Base-by-base conservation (phyloP, 2,329 filamentous ascomycete genomes). In the Cryoendolithus antarcticus region DNA sequence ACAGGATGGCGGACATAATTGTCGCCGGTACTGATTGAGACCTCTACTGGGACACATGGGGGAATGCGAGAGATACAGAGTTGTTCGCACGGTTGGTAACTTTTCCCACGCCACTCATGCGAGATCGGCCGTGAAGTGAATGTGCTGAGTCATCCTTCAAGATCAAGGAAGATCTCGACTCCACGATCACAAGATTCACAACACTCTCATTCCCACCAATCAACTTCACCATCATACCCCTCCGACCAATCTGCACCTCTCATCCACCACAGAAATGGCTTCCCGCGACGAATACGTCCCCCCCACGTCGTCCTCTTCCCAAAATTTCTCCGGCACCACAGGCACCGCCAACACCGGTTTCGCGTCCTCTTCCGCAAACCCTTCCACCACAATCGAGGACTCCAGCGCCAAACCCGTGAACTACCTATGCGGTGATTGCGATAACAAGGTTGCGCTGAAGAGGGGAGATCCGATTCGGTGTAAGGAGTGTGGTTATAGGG, bases 1-100 rank as follows among this genome's bases (percentile, higher is more conserved):
- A 96, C 54, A 98, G 81, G 55, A 98, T 98, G 46, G 91, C 91
- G 59, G 86, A 94, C 91, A 98, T 98, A 35, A 21, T 45, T 35
- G 34, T 40, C 30, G 30, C 30, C 34, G 19, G 11, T 21, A 11
- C 4, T 5, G 8, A 10, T 27, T 11, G 11, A 11, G 27, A 37
- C 53, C 52, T 54, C 50, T 34, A 30, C 46, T 48, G 32, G 50
- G 49, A 54, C 50, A 56, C 54, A 56, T 55, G 39, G 41, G 47
- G 13, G 28, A 19, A 10, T 8, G 24, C 7, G 5, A 27, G 3
- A 27, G 24, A 27, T 27, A 21, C 19, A n/a, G n/a, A n/a, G n/a
- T n/a, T n/a, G 15, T 3, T 19, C 3, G 15, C 5, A 5, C 5
- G 15, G 5, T 19, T 3, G 15, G 15, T 19, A 19, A 19, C 15